Base-by-base conservation (phyloP, 805 yeast genomes). In the Yarrowia bubula region DNA sequence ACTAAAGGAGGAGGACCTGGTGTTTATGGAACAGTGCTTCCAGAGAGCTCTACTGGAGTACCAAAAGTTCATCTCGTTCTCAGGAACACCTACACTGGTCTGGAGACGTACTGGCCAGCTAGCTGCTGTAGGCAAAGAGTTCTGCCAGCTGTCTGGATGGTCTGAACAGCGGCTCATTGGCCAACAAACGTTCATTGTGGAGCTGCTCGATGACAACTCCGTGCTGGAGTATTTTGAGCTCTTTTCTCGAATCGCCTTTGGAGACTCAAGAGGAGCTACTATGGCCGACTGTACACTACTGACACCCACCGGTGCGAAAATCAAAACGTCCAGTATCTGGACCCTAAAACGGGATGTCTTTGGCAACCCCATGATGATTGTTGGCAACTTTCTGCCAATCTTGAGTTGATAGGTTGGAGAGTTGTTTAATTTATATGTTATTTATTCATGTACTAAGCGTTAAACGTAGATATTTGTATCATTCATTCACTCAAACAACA, bases 21-120 rank as follows among this genome's bases (percentile, higher is more conserved):
- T 93, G 2, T 93, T 93, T 72, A 91, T 95, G 88, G 99, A 93
- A 73, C 96, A 93, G 77, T 90, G 97, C 70, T 93, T 92, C 77
- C 98, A 93, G 75, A 79, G 99, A 50, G 92, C 98, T 0, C 78
- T 93, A 41, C 77, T 93, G 48, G 97, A 96, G 67, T 93, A 92
- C 74, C 92, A 91, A 67, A 89, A 87, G 74, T 89, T 90, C 73
- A 88, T 95, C 43, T 81, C 86, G 22, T 85, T 89, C 18, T 85
- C 91, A 38, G 98, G 98, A 0, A 93, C 98, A 0, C 98, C 98
- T 1, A 92, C 97, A 0, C 83, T 93, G 22, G 93, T 92, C 3
- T 93, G 98, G 98, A 80, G 99, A 69, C 81, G 98, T 63, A 92
- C 97, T 1, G 97, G 97, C 8, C 97, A 93, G 74, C 89, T 93